Conservation (phyloP, 371 early-diverging fungal species). For the Mucor piriformis region DNA sequence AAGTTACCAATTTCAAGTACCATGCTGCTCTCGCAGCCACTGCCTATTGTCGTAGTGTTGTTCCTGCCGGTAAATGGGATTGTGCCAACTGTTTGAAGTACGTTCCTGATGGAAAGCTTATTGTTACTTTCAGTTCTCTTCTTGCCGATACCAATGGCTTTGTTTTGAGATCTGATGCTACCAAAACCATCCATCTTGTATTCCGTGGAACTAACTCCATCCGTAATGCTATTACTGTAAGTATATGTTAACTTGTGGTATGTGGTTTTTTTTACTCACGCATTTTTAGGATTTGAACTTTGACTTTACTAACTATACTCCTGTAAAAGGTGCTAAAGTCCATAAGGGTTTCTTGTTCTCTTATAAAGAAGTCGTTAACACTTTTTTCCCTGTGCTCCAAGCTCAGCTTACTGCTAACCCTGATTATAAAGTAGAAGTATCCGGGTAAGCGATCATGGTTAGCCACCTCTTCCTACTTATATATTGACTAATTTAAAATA, state of each 20-base stretch:
- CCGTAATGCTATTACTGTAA: slow-evolving; percentile 23
- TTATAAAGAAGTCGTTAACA: slow-evolving; percentile 4
- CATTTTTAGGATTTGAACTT: slow-evolving; percentile 17
- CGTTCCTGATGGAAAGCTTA: slow-evolving; percentile 29
- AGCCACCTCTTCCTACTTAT: background rate
- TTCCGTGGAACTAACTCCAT: no score
- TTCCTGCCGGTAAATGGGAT: slow-evolving; percentile 10
- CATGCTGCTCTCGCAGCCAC: slow-evolving; percentile 27
- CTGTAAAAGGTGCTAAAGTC: slow-evolving; percentile 29
- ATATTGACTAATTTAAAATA: background rate
- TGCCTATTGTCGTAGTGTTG: slow-evolving; percentile 26
- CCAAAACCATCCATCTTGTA: slow-evolving; percentile 26
- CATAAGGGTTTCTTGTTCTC: slow-evolving; percentile 27
- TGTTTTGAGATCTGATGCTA: slow-evolving; percentile 24
- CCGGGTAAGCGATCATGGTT: slow-evolving; percentile 16
- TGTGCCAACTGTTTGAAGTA: slow-evolving; percentile 12
- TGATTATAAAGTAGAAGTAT: slow-evolving; percentile 22
- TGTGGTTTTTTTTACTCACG: background rate
- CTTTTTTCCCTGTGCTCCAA: slow-evolving; percentile 18
- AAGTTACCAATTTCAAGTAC: slow-evolving; percentile 12
- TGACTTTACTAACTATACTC: slow-evolving; percentile 14
- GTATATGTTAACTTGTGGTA: background rate
- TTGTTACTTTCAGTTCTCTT: slow-evolving; percentile 23
- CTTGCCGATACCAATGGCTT: slow-evolving; percentile 27
- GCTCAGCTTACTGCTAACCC: slow-evolving; percentile 21